phyloP scores from a whole-genome alignment of 176 grass and related monocot genomes.

The Ampelocalamus luodianensis region DNA sequence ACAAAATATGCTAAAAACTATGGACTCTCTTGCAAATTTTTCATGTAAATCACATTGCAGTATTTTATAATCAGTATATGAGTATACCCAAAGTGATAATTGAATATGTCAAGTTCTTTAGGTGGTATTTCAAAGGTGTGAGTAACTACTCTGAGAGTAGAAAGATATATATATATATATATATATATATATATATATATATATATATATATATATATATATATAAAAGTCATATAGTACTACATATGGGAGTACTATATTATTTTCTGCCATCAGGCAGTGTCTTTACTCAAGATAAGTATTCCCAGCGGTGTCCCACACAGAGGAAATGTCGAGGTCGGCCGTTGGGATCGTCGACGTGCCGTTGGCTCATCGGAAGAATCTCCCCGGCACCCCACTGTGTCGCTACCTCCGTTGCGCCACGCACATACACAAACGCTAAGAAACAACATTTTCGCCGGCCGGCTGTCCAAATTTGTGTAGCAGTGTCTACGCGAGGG shows the following conservation, averaged over 20 bases:
- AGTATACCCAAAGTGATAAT: too few species aligned
- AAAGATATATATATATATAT: too few species aligned
- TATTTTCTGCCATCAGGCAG: not conserved
- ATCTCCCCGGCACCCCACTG: not conserved
- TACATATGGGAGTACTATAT: not conserved
- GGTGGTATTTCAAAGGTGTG: too few species aligned
- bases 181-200: too few species aligned
- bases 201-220: too few species aligned
- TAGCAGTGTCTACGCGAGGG: not conserved
- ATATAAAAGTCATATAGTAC: not conserved
- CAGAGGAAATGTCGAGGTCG: not conserved
- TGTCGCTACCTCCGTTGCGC: not conserved
- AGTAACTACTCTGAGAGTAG: too few species aligned
- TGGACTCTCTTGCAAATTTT: too few species aligned
- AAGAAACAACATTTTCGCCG: not conserved
- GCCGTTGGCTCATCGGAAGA: not conserved
- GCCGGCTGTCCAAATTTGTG: not conserved
- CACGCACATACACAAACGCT: not conserved
- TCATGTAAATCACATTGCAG: too few species aligned
- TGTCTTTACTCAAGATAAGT: not conserved
- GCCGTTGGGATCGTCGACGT: not conserved
- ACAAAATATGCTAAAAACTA: too few species aligned
- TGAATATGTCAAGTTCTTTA: too few species aligned
- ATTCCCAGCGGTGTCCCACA: not conserved
- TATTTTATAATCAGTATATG: too few species aligned